These are phyloP conservation scores for Geranomyces michiganensis DNA, from an alignment of 192 early-diverging fungal genomes.

Conservation along the genomic window DNA sequence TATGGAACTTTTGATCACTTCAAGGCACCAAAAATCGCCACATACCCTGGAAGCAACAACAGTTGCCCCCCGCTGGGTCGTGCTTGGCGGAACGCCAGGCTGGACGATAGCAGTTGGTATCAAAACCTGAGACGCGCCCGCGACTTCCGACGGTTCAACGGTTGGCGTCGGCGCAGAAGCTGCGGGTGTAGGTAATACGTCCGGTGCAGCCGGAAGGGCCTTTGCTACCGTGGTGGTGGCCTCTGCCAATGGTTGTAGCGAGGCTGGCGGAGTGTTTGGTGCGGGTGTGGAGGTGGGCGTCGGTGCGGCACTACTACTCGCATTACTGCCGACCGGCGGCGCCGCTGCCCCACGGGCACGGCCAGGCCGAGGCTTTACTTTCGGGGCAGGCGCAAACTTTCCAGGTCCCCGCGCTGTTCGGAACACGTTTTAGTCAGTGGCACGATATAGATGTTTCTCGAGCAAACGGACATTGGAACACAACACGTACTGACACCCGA, in stretches of 20 bases:
- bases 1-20: too few relatives aligned
- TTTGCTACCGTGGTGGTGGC: not conserved
- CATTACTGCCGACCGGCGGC: not conserved
- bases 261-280: not conserved
- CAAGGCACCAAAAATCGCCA: too few relatives aligned
- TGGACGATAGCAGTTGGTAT: too few relatives aligned
- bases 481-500: slow-evolving; percentile 19
- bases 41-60: too few relatives aligned
- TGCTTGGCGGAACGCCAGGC: too few relatives aligned
- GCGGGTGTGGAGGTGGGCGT: not conserved
- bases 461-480: not conserved
- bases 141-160: not conserved
- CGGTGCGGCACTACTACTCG: not conserved
- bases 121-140: too few relatives aligned
- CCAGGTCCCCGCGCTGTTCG: slow-evolving; percentile 9
- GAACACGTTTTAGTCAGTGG: not conserved
- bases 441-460: not conserved
- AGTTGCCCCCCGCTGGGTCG: too few relatives aligned
- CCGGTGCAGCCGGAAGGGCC: not conserved
- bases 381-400: slow-evolving; percentile 15
- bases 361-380: slow-evolving; percentile 7
- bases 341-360: not conserved
- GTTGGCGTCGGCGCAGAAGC: not conserved
- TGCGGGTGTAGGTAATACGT: not conserved
- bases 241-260: not conserved